A percentile compares a stretch with the other conserved stretches of the same genome.
Conservation (phyloP, 2,329 filamentous ascomycete genomes). For the Fusarium anguioides region DNA sequence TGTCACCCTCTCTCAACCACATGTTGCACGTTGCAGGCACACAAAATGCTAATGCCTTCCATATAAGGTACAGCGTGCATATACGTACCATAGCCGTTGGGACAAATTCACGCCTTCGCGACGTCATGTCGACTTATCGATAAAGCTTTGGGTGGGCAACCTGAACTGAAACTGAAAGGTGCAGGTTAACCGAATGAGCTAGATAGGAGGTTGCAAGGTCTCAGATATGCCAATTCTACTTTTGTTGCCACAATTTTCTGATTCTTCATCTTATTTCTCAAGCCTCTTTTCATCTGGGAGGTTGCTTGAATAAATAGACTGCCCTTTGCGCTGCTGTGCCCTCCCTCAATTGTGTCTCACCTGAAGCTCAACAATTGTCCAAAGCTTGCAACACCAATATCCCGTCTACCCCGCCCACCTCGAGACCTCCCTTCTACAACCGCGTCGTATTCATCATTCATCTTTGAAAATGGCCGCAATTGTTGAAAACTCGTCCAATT, state of each 20-base stretch:
- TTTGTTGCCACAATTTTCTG: slow-evolving; percentile 30
- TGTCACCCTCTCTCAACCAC: slow-evolving; percentile 27
- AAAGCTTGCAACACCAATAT: slow-evolving; percentile 38
- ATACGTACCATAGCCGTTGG: slow-evolving; percentile 43
- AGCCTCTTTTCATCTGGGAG: slow-evolving; percentile 27
- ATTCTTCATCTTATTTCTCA: slow-evolving; percentile 26
- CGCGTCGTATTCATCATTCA: slow-evolving; percentile 21
- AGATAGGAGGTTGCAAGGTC: slow-evolving; percentile 40
- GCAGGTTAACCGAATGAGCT: slow-evolving; percentile 30
- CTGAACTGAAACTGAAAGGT: slow-evolving; percentile 17
- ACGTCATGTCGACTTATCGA: slow-evolving; percentile 47
- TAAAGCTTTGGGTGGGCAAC: slow-evolving; percentile 41
- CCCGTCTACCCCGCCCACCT: slow-evolving; percentile 39
- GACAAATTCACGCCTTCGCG: slow-evolving; percentile 36
- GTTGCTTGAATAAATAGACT: slow-evolving; percentile 15
- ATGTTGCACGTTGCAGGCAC: slow-evolving; percentile 4
- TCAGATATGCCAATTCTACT: slow-evolving; percentile 38
- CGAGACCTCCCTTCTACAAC: slow-evolving; percentile 29
- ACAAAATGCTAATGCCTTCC: slow-evolving; percentile 23
- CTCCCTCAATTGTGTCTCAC: slow-evolving; percentile 39
- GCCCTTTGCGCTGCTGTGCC: slow-evolving; percentile 9
- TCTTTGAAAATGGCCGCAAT: slow-evolving; percentile 48
- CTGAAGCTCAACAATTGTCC: slow-evolving; percentile 37
- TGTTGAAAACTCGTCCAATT: slow-evolving; percentile 57
- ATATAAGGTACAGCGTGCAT: slow-evolving; percentile 18